Base-by-base conservation (phyloP, 768 basidiomycete genomes). In the Hebeloma cylindrosporum region DNA sequence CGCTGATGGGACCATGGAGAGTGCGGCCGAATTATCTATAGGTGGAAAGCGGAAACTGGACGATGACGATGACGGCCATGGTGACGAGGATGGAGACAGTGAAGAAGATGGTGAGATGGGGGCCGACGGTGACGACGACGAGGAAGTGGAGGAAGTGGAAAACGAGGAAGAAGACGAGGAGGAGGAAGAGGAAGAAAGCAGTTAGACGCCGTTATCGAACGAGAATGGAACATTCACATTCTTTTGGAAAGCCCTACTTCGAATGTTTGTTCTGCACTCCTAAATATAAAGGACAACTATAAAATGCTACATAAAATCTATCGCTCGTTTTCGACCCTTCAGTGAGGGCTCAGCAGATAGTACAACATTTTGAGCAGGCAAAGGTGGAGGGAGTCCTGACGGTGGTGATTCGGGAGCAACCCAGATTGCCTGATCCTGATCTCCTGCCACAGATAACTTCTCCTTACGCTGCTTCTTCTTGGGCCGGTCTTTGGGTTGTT, bases 241-340 rank as follows among this genome's bases (percentile, higher is more conserved):
- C n/a, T n/a, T n/a, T n/a, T n/a, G n/a, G n/a, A n/a, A n/a, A n/a
- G n/a, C n/a, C n/a, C n/a, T n/a, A n/a, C n/a, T n/a, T n/a, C n/a
- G n/a, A n/a, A n/a, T n/a, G n/a, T n/a, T n/a, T n/a, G n/a, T n/a
- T n/a, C n/a, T n/a, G n/a, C n/a, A n/a, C n/a, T n/a, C n/a, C 21
- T 7, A 17, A 35, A 11, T 2, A 23, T 16, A 45, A 7, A 35
- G 10, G 36, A 45, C 8, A 18, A 26, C 7, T 18, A 29, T 27
- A 28, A n/a, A 18, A 25, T 16, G 26, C 57, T 78, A 88, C 77
- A 90, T 70, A 52, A 85, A 90, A 63, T 90, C 88, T 17, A 85
- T 71, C 0, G 88, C 88, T 26, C 83, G 73, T 58, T 88, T 87
- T 42, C 87, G 71, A 23, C 78, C 80, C 50, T 66, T 75, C 5